Evolutionary conservation across 192 early-diverging fungal genomes (phyloP).

Genomic region (Coemansia sp.): DNA sequence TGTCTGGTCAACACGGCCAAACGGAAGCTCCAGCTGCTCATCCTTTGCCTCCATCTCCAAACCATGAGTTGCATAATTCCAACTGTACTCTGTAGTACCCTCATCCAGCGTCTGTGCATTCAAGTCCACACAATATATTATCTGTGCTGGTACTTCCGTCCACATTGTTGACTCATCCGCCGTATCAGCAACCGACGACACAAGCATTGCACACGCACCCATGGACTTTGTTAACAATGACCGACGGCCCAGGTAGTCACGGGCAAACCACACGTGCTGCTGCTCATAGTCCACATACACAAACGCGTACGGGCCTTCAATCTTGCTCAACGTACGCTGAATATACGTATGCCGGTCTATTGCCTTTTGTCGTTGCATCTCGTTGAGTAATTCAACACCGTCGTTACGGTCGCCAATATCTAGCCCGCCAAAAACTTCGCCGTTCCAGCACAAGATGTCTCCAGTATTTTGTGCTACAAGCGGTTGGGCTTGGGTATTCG

Average conservation of each 20-base stretch:
- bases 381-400: conserved; percentile 53
- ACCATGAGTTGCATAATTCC: neutral
- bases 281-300: conserved; percentile 57
- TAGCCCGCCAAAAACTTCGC: conserved; percentile 84
- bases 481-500: conserved; percentile 59
- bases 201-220: conserved; percentile 45
- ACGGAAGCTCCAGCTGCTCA: neutral
- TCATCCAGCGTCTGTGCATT: neutral
- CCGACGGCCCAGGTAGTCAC: conserved; percentile 84
- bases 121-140: conserved; percentile 70
- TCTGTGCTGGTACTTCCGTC: conserved; percentile 77
- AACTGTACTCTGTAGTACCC: conserved; percentile 16
- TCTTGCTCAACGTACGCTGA: conserved; percentile 49
- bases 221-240: conserved; percentile 44
- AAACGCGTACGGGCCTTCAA: conserved; percentile 84
- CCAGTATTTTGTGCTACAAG: conserved; percentile 43
- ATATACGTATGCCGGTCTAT: conserved; percentile 28
- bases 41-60: neutral
- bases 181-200: conserved; percentile 49
- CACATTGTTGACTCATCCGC: conserved; percentile 32
- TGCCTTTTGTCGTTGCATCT: conserved; percentile 32
- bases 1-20: neutral
- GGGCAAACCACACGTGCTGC: conserved; percentile 69
- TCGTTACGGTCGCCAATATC: conserved; percentile 63
- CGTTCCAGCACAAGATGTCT: conserved; percentile 79